Evolutionary conservation across 768 basidiomycete genomes (phyloP).

Genomic region (Boletus pseudo-olivaceus): DNA sequence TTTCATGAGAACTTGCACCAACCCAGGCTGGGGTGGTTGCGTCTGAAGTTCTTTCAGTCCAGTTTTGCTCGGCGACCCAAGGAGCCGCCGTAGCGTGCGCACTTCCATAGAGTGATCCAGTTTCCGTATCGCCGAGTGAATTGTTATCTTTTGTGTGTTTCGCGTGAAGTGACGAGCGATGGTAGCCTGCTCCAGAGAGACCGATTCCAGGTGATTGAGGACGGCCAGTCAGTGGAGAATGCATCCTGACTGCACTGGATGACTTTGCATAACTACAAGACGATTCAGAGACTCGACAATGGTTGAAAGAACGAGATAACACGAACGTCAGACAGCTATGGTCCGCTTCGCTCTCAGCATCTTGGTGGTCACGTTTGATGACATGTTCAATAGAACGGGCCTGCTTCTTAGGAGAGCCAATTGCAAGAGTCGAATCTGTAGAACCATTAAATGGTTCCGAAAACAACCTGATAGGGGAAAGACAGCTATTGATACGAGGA

Average conservation of each 20-base stretch:
- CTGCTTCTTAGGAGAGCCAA: not conserved
- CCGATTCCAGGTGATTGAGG: not conserved
- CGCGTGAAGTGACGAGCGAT: not conserved
- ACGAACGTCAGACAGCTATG: conserved; percentile 11
- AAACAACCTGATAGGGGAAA: conserved; percentile 18
- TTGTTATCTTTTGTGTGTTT: not conserved
- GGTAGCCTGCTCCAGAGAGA: not conserved
- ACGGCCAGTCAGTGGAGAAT: conserved; percentile 13
- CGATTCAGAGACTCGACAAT: conserved; percentile 3
- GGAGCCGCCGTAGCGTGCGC: not conserved
- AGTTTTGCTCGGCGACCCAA: not conserved
- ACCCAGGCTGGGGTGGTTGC: not conserved
- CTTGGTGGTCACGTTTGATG: not conserved
- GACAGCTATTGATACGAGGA: not conserved
- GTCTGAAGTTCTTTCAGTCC: not conserved
- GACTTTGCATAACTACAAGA: conserved; percentile 4
- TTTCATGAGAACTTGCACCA: conserved; percentile 8
- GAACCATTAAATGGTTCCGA: conserved; percentile 6
- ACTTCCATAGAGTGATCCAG: not conserved
- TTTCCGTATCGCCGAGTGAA: conserved; percentile 2
- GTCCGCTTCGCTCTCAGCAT: not conserved
- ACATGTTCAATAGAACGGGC: not conserved
- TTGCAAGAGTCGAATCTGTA: not conserved
- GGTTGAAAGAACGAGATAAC: not conserved
- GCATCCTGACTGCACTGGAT: not conserved